Evolutionary conservation across 2,329 filamentous ascomycete species (phyloP), one percentile per base, ranked within the genome.

Genomic region (Scedosporium boydii): DNA sequence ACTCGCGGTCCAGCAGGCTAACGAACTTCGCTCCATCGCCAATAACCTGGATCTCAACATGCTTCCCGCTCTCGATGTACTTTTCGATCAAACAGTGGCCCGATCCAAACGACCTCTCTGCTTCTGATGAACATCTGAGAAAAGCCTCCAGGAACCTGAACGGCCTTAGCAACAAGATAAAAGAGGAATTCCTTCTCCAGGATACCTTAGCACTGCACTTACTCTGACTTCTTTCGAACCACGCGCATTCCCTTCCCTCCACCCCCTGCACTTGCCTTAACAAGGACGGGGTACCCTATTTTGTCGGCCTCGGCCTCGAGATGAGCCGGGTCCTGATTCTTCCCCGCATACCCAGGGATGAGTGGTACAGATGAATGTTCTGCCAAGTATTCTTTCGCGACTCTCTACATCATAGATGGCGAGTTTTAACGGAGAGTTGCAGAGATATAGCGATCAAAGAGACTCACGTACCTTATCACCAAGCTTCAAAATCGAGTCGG

Each of bases 41-140:
- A 2, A 82, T 57, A 3, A 83, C 74, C 63, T 83, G 80, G 0
- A 82, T 75, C 64, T 83, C 80, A 27, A 83, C 72, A 59, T 83
- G 80, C 9, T 76, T 73, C 6, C 73, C 74, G 4, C 67, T 67
- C 42, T 76, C 68, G 21, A 80, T 69, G 21, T 75, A 79, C 4
- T 75, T 71, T 63, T 80, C 78, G 1, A 80, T 63, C 26, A 81
- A 76, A 3, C 56, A 58, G 38, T 58, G 29, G 14, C 56, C 6
- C 27, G 21, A 58, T 6, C 56, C 56, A 41, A 58, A 58, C 26
- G 56, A 58, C 4, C 56, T n/a, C 38, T 42, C 56, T n/a, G 56
- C 56, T 58, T 58, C 56, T n/a, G 56, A 58, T 6, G 38, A 38
- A 23, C 56, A 58, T 34, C 56, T n/a, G 27, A 58, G 29, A n/a